phyloP scores from a whole-genome alignment of 257 asterid species.

The Eustoma russellianum region DNA sequence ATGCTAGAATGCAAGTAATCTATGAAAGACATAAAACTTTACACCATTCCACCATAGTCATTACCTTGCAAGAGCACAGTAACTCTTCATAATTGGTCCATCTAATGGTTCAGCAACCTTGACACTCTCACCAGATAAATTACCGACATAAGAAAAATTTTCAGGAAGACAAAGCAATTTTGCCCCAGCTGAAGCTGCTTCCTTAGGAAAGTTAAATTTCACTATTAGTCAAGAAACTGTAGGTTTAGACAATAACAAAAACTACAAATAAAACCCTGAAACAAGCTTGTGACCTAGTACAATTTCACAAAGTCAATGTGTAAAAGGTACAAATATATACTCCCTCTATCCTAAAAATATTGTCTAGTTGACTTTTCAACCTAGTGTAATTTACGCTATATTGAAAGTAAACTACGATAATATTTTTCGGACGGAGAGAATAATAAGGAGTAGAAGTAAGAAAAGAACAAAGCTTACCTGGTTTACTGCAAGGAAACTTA shows the following conservation, averaged over 20 bases:
- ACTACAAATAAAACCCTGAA: neutral
- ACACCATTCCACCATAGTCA: slow-evolving; percentile 5
- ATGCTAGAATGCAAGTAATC: neutral
- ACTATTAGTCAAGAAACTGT: slow-evolving; percentile 9
- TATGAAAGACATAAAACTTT: neutral
- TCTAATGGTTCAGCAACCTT: slow-evolving; percentile 67
- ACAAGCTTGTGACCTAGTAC: too few species aligned
- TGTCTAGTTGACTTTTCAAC: too few species aligned
- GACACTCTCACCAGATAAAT: slow-evolving; percentile 69
- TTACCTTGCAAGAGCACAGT: slow-evolving; percentile 74
- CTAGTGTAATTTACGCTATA: too few species aligned
- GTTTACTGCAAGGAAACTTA: too few species aligned
- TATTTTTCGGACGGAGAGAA: too few species aligned
- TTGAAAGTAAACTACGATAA: too few species aligned
- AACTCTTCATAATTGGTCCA: slow-evolving; percentile 69
- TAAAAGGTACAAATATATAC: too few species aligned
- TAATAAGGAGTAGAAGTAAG: too few species aligned
- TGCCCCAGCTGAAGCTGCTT: slow-evolving; percentile 85
- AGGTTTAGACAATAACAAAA: neutral
- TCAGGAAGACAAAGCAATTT: slow-evolving; percentile 87
- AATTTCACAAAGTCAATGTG: too few species aligned
- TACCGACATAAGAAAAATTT: slow-evolving; percentile 80
- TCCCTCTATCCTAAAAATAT: too few species aligned
- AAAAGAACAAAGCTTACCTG: too few species aligned
- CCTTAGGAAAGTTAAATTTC: slow-evolving; percentile 28